phyloP scores from a whole-genome alignment of 352 stramenopile genomes.

The Globisporangium apiculatum region DNA sequence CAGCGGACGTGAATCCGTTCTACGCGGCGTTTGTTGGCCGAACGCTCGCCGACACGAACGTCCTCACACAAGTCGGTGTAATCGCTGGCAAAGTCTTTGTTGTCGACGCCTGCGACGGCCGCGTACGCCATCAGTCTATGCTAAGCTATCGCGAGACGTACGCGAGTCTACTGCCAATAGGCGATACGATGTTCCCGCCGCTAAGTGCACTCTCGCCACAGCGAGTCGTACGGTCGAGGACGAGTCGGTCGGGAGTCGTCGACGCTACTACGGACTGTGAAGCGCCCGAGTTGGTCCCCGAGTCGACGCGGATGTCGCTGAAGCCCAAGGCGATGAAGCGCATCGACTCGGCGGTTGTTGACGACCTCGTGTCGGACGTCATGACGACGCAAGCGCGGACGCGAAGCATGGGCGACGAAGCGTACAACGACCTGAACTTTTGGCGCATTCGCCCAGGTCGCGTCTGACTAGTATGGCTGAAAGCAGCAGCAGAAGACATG shows the following conservation, averaged over 20 bases:
- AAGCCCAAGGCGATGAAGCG: not conserved
- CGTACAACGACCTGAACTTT: constrained; percentile 86
- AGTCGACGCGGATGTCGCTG: not conserved
- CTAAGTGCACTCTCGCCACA: constrained; percentile 31
- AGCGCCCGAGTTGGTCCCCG: not conserved
- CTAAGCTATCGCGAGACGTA: constrained; percentile 67
- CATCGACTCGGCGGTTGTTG: not conserved
- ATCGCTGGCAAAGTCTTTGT: constrained; percentile 73
- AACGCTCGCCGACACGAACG: constrained; percentile 37
- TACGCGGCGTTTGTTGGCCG: constrained; percentile 71
- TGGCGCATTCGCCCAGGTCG: constrained; percentile 62
- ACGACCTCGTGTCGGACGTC: constrained; percentile 46
- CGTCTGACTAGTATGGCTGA: constrained; percentile 6
- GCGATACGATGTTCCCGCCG: constrained; percentile 76
- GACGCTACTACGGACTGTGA: not conserved
- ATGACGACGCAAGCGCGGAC: constrained; percentile 40
- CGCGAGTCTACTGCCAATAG: constrained; percentile 38
- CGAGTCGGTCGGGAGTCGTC: not conserved
- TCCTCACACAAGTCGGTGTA: constrained; percentile 69
- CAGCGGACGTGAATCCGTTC: constrained; percentile 71
- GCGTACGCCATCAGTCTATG: constrained; percentile 50
- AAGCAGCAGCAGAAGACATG: no score
- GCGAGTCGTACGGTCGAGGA: not conserved
- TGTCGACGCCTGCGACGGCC: constrained; percentile 46
- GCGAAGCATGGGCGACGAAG: constrained; percentile 61